phyloP scores from a whole-genome alignment of 495 filamentous ascomycete genomes.

The Daldinia bambusicola region DNA sequence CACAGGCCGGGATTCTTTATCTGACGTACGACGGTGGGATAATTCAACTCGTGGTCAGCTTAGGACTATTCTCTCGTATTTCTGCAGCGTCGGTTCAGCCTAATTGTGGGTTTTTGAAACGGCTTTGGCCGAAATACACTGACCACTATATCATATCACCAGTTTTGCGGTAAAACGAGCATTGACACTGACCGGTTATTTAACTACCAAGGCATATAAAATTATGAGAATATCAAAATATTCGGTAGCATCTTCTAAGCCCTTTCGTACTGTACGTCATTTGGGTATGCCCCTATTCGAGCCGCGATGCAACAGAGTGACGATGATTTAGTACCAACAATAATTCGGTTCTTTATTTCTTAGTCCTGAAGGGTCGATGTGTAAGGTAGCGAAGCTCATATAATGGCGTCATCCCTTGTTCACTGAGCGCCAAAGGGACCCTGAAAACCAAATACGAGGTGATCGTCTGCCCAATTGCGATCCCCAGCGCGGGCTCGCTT shows the following conservation, averaged over 20 bases:
- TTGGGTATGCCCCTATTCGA: slow-evolving; percentile 7
- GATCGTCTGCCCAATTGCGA: slow-evolving; percentile 34
- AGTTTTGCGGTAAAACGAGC: not conserved
- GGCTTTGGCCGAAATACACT: not conserved
- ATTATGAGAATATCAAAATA: not conserved
- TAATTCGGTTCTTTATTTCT: not conserved
- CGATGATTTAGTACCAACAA: not conserved
- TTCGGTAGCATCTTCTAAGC: not conserved
- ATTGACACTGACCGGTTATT: not conserved
- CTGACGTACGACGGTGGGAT: slow-evolving; percentile 12
- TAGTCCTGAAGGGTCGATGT: slow-evolving; percentile 1
- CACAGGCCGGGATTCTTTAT: slow-evolving; percentile 20
- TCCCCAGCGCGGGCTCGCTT: slow-evolving; percentile 2
- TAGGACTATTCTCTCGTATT: not conserved
- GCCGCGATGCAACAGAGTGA: slow-evolving; percentile 14
- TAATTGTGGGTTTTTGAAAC: not conserved
- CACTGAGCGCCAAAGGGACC: slow-evolving; percentile 18
- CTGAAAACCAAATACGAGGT: slow-evolving; percentile 34
- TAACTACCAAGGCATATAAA: not conserved
- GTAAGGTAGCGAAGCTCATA: slow-evolving; percentile 24
- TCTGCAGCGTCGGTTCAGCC: not conserved
- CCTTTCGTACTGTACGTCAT: not conserved
- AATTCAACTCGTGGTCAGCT: no score
- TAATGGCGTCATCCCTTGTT: slow-evolving; percentile 26
- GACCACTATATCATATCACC: not conserved